Evolutionary conservation across 441 rosid species (phyloP).

Genomic region (Gossypium schwendimanii): DNA sequence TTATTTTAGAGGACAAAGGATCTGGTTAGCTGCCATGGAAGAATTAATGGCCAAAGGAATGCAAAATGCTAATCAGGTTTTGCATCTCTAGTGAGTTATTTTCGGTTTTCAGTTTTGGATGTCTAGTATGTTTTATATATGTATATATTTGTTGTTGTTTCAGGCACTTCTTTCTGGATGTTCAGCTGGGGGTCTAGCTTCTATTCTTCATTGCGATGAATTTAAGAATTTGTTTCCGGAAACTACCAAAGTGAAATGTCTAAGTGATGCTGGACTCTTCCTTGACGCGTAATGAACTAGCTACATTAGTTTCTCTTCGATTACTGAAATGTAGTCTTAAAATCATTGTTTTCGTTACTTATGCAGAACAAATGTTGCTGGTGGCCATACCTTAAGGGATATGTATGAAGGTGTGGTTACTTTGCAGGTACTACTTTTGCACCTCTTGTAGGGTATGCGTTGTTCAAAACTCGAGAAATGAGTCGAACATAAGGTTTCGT

Average conservation of each 20-base stretch:
- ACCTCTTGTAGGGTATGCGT: not conserved
- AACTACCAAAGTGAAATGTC: slow-evolving; percentile 39
- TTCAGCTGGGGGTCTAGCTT: slow-evolving; percentile 50
- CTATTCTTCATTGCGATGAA: slow-evolving; percentile 42
- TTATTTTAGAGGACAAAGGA: slow-evolving; percentile 57
- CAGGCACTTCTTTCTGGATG: slow-evolving; percentile 53
- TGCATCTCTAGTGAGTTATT: slow-evolving; percentile 14
- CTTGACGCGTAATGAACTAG: slow-evolving; percentile 35
- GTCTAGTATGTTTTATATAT: not conserved
- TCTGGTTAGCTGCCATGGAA: slow-evolving; percentile 59
- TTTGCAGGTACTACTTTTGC: slow-evolving; percentile 28
- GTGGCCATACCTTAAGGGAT: slow-evolving; percentile 32
- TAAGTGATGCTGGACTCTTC: slow-evolving; percentile 46
- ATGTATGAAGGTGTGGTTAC: slow-evolving; percentile 32
- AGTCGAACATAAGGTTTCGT: not conserved
- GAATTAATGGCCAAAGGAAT: slow-evolving; percentile 53
- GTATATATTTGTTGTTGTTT: not conserved
- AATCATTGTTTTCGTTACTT: not conserved
- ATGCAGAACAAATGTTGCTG: slow-evolving; percentile 35
- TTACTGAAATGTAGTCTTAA: not conserved
- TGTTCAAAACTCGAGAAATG: not conserved
- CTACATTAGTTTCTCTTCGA: not conserved
- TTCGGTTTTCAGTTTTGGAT: not conserved
- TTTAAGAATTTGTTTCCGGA: slow-evolving; percentile 29
- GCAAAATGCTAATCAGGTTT: slow-evolving; percentile 52